These are phyloP conservation scores for Echinosophora koreensis DNA, from an alignment of 306 rosid genomes.

Conservation along the genomic window DNA sequence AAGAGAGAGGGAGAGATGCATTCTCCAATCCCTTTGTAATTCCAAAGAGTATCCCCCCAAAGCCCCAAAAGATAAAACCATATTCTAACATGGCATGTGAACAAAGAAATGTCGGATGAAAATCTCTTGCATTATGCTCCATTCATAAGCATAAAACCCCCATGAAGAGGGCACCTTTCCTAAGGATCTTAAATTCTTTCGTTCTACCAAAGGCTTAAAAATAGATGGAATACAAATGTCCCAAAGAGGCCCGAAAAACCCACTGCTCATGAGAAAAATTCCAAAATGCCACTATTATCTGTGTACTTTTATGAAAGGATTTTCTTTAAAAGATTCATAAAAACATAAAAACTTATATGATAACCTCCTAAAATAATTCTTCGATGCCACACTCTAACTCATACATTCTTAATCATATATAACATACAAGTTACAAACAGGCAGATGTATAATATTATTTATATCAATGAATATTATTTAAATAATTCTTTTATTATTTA, in stretches of 20 bases:
- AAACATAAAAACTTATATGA: neutral
- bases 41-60: neutral
- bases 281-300: constrained; percentile 4
- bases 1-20: neutral
- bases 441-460: constrained; percentile 9
- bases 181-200: neutral
- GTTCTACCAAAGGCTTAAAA: constrained; percentile 5
- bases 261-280: neutral
- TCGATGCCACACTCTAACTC: neutral
- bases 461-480: neutral
- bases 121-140: neutral
- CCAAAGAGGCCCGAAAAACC: neutral
- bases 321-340: neutral
- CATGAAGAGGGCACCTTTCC: neutral
- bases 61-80: neutral
- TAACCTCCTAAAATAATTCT: neutral
- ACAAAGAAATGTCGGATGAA: neutral
- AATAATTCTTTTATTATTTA: neutral
- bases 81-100: constrained; percentile 17
- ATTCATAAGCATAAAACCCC: constrained; percentile 1
- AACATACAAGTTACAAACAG: neutral
- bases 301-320: constrained; percentile 1
- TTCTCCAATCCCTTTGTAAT: neutral
- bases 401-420: neutral
- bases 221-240: constrained; percentile 10